phyloP scores from a whole-genome alignment of 257 asterid genomes.

The Salvia miltiorrhiza region DNA sequence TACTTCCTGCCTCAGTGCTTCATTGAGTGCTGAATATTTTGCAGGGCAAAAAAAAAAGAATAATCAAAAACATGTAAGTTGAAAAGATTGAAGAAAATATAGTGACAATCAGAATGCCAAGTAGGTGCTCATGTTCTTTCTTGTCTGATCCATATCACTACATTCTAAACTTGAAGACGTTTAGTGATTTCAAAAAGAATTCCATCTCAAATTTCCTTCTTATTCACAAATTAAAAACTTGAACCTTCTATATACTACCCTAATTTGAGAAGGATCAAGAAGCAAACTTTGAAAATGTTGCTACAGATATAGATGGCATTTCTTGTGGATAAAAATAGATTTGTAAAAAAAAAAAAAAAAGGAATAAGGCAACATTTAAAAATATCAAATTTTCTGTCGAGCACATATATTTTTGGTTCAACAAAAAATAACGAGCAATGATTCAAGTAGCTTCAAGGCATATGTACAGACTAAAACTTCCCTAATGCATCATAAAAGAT shows the following conservation, averaged over 20 bases:
- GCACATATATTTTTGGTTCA: background rate
- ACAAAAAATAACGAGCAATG: background rate
- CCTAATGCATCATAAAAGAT: background rate
- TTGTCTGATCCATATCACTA: background rate
- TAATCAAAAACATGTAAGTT: background rate
- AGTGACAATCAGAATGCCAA: background rate
- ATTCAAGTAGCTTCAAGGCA: background rate
- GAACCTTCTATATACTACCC: background rate
- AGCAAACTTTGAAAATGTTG: background rate
- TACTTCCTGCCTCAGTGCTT: conserved; percentile 86
- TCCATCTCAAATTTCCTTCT: background rate
- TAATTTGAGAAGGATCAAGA: conserved; percentile 1
- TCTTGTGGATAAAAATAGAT: background rate
- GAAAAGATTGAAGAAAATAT: background rate
- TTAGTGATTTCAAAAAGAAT: background rate
- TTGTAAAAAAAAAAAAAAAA: background rate
- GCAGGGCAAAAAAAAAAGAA: background rate
- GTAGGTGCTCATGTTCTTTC: too few species aligned
- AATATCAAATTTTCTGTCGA: background rate
- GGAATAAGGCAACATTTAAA: too few species aligned
- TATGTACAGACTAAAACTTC: background rate
- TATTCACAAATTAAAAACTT: background rate
- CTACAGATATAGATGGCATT: background rate
- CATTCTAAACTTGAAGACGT: background rate
- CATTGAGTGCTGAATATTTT: conserved; percentile 63